Base-by-base conservation (phyloP, 2,329 filamentous ascomycete species). In the Triangularia setosa region DNA sequence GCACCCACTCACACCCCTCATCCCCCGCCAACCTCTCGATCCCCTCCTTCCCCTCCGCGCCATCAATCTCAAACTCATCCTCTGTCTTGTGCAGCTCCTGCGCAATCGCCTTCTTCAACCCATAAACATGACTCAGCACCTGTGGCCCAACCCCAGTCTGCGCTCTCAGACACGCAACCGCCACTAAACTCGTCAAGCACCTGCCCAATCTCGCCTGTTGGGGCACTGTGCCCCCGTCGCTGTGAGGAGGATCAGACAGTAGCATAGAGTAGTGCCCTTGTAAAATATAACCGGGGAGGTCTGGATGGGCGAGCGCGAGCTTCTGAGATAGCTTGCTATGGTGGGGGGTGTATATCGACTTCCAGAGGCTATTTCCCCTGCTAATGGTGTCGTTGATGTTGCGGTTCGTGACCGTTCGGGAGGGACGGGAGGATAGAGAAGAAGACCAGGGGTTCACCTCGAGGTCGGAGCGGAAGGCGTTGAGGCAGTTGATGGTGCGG, bases 111-210 rank as follows among this genome's bases (percentile, higher is more conserved):
- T 95, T 95, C 64, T 90, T 78, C 76, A 96, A 73, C 0, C 92
- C 92, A 78, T 93, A 94, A 0, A 95, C 82, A 76, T 96, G 92
- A 69, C 88, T 92, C 18, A 90, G 78, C 12, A 96, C 90, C 80
- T 95, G 92, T 1, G 91, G 92, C 0, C 87, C 92, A 0, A 95
- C 92, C 0, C 92, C 92, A 9, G 89, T 90, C 80, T 95, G 92
- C 54, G 91, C 84, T 3, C 92, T 79, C 74, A 96, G 75, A 71
- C 90, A 93, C 4, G 90, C 82, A 28, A 96, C 83, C 0, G 90
- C 92, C 4, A 93, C 82, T 12, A 95, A 76, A 61, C 86, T 90
- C 0, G 91, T 95, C 67, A 92, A 77, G 0, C 91, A 83, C 0
- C 92, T 78, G 0, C 77, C 80, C 23, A 81, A 73, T 0, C 81